Conservation (phyloP, 495 filamentous ascomycete species). For the Penicillium salamii region DNA sequence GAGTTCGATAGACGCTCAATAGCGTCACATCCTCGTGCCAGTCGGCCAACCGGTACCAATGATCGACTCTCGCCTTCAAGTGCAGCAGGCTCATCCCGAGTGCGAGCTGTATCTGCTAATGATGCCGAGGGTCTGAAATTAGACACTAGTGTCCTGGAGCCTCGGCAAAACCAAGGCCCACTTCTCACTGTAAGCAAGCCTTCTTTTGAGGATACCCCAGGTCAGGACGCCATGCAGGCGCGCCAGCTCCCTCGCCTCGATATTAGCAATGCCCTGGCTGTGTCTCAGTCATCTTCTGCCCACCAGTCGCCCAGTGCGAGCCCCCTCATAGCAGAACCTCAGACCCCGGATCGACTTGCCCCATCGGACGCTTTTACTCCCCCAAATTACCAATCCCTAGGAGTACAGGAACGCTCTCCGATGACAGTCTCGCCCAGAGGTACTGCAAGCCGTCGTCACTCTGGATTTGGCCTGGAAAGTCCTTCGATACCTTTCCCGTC, state of each 20-base stretch:
- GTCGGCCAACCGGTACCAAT: conserved; percentile 19
- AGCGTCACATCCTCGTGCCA: conserved; percentile 40
- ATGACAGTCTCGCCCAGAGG: conserved; percentile 33
- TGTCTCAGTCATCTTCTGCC: conserved; percentile 41
- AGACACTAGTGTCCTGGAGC: conserved; percentile 32
- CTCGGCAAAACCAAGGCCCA: conserved; percentile 16
- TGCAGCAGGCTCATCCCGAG: conserved; percentile 32
- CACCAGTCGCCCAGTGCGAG: conserved; percentile 22
- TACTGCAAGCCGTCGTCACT: conserved; percentile 10
- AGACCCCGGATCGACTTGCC: conserved; percentile 31
- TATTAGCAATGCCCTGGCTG: conserved; percentile 13
- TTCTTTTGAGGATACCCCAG: conserved; percentile 20
- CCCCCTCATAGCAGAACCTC: conserved; percentile 14
- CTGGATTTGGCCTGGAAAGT: conserved; percentile 19
- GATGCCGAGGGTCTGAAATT: conserved; percentile 48
- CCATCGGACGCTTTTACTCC: conserved; percentile 35
- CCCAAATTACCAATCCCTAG: conserved; percentile 33
- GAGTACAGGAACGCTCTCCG: conserved; percentile 25
- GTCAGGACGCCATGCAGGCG: conserved; percentile 1
- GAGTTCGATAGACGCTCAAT: conserved; percentile 51
- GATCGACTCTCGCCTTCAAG: conserved; percentile 32
- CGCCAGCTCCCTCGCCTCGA: conserved; percentile 21
- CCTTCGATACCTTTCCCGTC: conserved; percentile 50
- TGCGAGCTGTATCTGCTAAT: conserved; percentile 66
- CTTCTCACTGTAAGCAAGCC: conserved; percentile 34